Evolutionary conservation across 2,329 filamentous ascomycete genomes (phyloP), one percentile per base, ranked within the genome.

Genomic region (Colletotrichum sp.): DNA sequence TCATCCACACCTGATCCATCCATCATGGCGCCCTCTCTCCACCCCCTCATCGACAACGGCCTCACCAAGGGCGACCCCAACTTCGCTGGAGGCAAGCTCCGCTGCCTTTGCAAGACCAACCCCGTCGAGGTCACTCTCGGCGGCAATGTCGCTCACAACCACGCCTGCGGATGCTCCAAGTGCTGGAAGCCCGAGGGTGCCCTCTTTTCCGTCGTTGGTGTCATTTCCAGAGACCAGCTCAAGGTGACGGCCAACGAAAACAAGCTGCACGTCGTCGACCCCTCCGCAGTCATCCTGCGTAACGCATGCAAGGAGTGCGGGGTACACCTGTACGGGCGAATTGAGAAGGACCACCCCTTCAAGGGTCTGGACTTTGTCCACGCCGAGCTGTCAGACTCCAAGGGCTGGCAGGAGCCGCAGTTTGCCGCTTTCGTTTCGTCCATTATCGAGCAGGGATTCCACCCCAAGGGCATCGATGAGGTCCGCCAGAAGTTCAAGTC

Each of bases 381-480:
- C 82, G 87, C 86, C 2, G 92, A 94, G 84, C 84, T 94, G 61
- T 90, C 88, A 22, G 85, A 89, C 67, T 83, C 89, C 71, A 87
- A 89, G 81, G 92, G 92, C n/a, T 94, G 93, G 92, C 92, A 94
- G 84, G 92, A 93, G 85, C 92, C 92, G 8, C 92, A 94, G 80
- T 94, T 94, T 78, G 92, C 92, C 3, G 93, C 89, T 0, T 94
- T 94, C 76, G 92, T 94, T 52, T 91, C 89, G 44, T 92, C 89
- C 72, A 91, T 94, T 75, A 93, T 94, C 75, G 92, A 94, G 88
- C 92, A 93, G 81, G 93, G 92, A 2, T 93, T 91, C 79, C 83
- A 89, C 63, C 90, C 92, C 0, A 82, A 84, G 19, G 85, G 86
- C 44, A 92, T 93, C 79, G 88, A 87, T 65, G 88, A 86, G 22